These are phyloP conservation scores for Globisporangium uncinulatum DNA, from an alignment of 352 stramenopile species.

Conservation along the genomic window DNA sequence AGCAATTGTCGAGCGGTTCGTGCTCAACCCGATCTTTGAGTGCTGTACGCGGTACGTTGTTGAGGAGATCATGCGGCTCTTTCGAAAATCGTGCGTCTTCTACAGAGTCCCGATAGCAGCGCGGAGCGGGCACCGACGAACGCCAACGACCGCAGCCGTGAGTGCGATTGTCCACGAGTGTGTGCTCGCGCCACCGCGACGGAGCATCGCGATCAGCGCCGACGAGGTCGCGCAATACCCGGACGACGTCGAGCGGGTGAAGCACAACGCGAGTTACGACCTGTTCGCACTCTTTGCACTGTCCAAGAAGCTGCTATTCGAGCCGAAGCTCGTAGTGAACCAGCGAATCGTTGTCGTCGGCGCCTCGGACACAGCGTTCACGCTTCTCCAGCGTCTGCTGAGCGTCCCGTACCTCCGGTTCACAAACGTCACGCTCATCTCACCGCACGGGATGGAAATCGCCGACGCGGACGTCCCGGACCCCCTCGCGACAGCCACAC, in stretches of 20 bases:
- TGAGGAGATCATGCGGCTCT: conserved; percentile 76
- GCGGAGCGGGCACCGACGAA: background rate
- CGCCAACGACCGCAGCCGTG: conserved; percentile 10
- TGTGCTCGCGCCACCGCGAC: conserved; percentile 48
- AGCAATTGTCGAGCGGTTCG: conserved; percentile 46
- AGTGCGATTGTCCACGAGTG: conserved; percentile 54
- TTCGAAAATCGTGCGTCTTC: conserved; percentile 66
- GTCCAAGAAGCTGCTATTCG: conserved; percentile 77
- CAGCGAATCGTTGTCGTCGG: conserved; percentile 85
- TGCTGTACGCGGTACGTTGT: conserved; percentile 56
- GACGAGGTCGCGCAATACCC: conserved; percentile 46
- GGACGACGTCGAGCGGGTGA: conserved; percentile 26
- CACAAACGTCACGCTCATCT: conserved; percentile 82
- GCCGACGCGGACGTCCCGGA: conserved; percentile 19
- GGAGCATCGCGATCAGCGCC: conserved; percentile 31
- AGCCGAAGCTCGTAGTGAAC: conserved; percentile 82
- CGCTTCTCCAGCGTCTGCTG: conserved; percentile 72
- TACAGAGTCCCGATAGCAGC: conserved; percentile 27
- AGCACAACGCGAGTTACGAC: conserved; percentile 17
- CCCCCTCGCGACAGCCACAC: background rate
- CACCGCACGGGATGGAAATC: conserved; percentile 55
- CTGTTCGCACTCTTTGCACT: conserved; percentile 81
- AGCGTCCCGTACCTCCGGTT: conserved; percentile 82
- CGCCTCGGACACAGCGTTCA: conserved; percentile 70
- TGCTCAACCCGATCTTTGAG: conserved; percentile 74